These are phyloP conservation scores for Stromatinia cepivora DNA, from an alignment of 2,329 filamentous ascomycete genomes.

Conservation along the genomic window DNA sequence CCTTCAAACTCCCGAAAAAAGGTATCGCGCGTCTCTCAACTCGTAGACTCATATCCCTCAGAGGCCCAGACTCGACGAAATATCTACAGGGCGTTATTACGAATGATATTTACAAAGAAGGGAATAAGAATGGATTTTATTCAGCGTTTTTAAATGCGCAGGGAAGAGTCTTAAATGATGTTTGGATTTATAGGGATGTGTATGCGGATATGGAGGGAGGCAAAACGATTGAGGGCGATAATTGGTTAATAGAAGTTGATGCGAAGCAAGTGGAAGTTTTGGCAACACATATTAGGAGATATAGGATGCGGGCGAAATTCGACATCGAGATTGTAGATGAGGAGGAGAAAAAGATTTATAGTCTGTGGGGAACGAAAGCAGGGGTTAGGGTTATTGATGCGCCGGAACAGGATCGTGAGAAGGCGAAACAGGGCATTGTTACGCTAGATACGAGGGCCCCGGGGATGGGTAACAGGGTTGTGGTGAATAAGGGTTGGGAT, in stretches of 20 bases:
- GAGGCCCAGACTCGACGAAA: constrained; percentile 74
- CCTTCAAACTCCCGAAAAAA: constrained; percentile 39
- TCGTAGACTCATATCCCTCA: constrained; percentile 75
- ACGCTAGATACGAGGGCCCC: constrained; percentile 54
- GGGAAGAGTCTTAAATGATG: constrained; percentile 83
- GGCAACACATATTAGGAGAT: constrained; percentile 73
- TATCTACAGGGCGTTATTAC: constrained; percentile 91
- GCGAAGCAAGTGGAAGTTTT: constrained; percentile 61
- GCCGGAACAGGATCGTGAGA: constrained; percentile 27
- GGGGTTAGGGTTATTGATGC: not conserved
- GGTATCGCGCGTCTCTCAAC: constrained; percentile 62
- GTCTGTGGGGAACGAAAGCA: constrained; percentile 57
- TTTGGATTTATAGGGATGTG: constrained; percentile 73
- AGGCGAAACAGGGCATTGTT: constrained; percentile 27
- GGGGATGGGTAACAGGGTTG: constrained; percentile 55
- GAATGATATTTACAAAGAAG: constrained; percentile 55
- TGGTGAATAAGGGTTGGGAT: constrained; percentile 43
- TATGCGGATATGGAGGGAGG: constrained; percentile 2
- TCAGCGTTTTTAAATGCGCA: constrained; percentile 82
- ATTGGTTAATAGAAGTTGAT: constrained; percentile 69
- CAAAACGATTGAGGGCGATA: not conserved
- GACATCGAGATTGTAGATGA: constrained; percentile 63
- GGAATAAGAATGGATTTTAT: constrained; percentile 62
- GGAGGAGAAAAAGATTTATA: constrained; percentile 69
- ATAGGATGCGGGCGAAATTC: constrained; percentile 83